These are phyloP conservation scores for Sechiopsis laciniata DNA, from an alignment of 306 rosid genomes.

Conservation along the genomic window DNA sequence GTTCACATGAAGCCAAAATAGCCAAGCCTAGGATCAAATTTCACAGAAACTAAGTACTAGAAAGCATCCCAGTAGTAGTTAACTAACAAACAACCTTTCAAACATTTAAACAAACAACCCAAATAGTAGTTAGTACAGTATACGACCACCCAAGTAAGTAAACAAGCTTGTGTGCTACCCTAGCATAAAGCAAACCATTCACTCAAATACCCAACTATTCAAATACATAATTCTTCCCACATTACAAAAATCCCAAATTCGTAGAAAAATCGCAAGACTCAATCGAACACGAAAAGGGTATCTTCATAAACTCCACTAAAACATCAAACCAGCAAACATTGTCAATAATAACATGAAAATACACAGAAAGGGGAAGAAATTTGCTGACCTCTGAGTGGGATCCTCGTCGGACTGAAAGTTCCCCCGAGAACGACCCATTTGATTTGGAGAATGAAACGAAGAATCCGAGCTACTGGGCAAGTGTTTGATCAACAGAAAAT, in stretches of 20 bases:
- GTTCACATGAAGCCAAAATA: slow-evolving; percentile 6
- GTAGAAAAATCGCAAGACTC: neutral
- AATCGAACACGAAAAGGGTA: slow-evolving; percentile 8
- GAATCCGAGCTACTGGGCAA: no score
- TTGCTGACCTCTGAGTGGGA: slow-evolving; percentile 69
- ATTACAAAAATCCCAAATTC: neutral
- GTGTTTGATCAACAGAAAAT: no score
- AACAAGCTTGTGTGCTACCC: neutral
- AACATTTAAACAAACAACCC: slow-evolving; percentile 1
- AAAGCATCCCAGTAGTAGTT: no score
- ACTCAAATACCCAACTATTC: neutral
- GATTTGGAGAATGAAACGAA: no score
- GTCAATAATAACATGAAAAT: neutral
- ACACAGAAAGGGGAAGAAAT: neutral
- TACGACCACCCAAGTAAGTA: neutral
- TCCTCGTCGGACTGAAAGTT: slow-evolving; percentile 82
- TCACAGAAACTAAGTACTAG: neutral
- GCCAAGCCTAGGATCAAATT: slow-evolving; percentile 3
- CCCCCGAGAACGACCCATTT: slow-evolving; percentile 92
- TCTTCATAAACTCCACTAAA: neutral
- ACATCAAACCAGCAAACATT: neutral
- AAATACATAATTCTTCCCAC: neutral
- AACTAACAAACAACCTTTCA: neutral
- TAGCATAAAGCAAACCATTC: neutral
- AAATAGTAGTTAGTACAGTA: slow-evolving; percentile 13